Conservation (phyloP, 768 basidiomycete genomes). For the Suillus subaureus region DNA sequence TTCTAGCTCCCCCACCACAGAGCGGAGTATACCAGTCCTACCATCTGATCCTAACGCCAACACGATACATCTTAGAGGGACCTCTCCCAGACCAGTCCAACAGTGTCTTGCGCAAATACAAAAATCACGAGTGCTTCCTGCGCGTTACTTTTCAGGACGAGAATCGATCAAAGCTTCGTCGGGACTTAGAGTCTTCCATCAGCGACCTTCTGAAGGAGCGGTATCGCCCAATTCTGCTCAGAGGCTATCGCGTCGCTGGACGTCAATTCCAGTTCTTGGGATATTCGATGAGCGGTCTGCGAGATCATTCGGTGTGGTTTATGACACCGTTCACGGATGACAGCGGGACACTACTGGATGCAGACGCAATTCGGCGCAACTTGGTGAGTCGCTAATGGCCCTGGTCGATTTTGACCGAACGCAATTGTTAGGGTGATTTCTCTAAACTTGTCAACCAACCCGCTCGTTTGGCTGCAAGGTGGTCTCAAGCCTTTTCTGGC, state of each 20-base stretch:
- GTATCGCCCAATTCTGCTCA: conserved; percentile 36
- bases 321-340: conserved; percentile 43
- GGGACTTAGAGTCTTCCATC: conserved; percentile 35
- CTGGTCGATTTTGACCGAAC: not conserved
- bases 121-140: conserved; percentile 44
- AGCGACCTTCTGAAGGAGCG: conserved; percentile 33
- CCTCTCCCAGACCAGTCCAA: conserved; percentile 42
- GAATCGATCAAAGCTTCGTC: conserved; percentile 38
- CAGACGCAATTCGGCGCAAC: conserved; percentile 31
- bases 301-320: conserved; percentile 52
- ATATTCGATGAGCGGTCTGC: conserved; percentile 56
- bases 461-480: conserved; percentile 53
- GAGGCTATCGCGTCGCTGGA: conserved; percentile 44
- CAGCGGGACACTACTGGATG: conserved; percentile 25
- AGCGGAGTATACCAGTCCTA: conserved; percentile 34
- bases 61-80: conserved; percentile 40
- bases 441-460: conserved; percentile 39
- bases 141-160: conserved; percentile 54
- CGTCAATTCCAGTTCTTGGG: conserved; percentile 48
- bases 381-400: conserved; percentile 28
- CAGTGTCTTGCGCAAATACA: conserved; percentile 39
- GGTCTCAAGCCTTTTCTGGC: conserved; percentile 56
- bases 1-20: conserved; percentile 23
- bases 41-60: conserved; percentile 43
- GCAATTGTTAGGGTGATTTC: conserved; percentile 40